Base-by-base conservation (phyloP, 768 basidiomycete species). In the Antrodiella citrinella region DNA sequence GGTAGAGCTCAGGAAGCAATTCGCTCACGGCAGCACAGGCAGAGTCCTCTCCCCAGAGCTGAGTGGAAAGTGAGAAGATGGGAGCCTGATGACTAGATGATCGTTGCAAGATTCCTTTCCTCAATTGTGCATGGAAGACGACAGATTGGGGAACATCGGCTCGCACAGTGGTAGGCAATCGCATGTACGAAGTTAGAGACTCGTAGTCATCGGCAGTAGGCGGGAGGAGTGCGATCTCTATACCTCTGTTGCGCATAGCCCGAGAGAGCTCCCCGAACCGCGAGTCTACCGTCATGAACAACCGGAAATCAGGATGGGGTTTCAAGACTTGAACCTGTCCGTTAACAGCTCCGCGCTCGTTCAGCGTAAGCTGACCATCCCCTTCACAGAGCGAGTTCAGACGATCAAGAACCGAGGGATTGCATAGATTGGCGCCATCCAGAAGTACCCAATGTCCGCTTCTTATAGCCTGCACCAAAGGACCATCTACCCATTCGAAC, bases 401-500 rank as follows among this genome's bases (percentile, higher is more conserved):
- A 26, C 96, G 80, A 68, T 99, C 96, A 19, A 99, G 79, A 13
- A 99, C 92, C 11, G 96, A 95, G 1, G 95, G 84, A 54, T 81
- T 94, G 69, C 96, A 99, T 15, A 93, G 74, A 60, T 99, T 99
- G 41, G 96, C 94, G 49, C 83, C 86, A 55, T 96, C 91, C 49
- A 99, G 76, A 41, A 96, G 69, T 42, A 95, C 69, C 94, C 96
- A 98, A 58, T 85, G 75, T 2, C 96, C 96, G 9, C 73, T 68
- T 62, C 84, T 89, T 72, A 98, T 80, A 1, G 96, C 93, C 44
- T 71, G 76, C 44, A 96, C 73, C 23, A 99, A 73, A 7, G 93
- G 91, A 0, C 96, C 96, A 63, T 99, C 95, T 2, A 93, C 74
- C 96, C 96, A 99, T 60, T 90, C 87, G 61, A 99, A 96, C 13